Evolutionary conservation across 176 grass and related monocot genomes (phyloP).

Genomic region (Alopecurus myosuroides): DNA sequence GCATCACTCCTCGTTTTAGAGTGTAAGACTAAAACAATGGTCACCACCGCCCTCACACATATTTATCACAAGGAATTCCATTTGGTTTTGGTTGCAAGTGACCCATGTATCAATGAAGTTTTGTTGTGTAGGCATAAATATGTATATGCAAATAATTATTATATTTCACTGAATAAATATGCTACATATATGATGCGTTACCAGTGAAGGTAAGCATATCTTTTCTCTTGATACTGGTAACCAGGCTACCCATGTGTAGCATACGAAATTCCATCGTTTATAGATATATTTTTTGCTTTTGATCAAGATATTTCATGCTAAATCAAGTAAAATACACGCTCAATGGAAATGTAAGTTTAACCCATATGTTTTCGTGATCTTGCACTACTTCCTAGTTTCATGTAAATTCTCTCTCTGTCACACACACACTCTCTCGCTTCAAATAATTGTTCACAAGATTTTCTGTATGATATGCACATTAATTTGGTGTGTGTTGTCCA

Average conservation of each 20-base stretch:
- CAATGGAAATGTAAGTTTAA: not conserved
- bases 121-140: not conserved
- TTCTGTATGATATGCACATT: not conserved
- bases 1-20: not conserved
- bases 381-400: not conserved
- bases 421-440: no score
- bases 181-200: not conserved
- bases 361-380: not conserved
- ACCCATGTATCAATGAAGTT: not conserved
- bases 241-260: no score
- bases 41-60: not conserved
- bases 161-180: not conserved
- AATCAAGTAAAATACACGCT: not conserved
- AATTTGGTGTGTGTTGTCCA: not conserved
- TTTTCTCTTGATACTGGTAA: not conserved
- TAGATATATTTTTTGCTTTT: not conserved
- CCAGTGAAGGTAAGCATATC: not conserved
- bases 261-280: not conserved
- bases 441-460: not conserved
- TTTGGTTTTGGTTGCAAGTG: not conserved
- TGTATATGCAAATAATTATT: not conserved
- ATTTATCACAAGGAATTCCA: not conserved
- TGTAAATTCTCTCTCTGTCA: not conserved
- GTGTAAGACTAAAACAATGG: not conserved
- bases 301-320: not conserved